Base-by-base conservation (phyloP, 2,329 filamentous ascomycete species). In the Arthroderma uncinatum region DNA sequence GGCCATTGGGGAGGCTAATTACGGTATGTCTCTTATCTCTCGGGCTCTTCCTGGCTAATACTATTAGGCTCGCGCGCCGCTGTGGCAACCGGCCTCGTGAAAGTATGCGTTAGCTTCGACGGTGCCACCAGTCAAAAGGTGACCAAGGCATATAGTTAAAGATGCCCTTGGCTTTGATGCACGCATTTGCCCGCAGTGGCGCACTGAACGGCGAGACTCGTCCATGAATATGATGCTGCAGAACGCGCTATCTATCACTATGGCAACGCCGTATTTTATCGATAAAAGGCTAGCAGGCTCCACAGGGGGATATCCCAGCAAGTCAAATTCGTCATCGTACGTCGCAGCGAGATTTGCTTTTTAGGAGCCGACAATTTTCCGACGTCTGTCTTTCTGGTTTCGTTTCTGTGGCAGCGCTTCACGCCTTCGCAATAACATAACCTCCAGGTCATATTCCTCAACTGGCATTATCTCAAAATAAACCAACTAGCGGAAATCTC, bases 271-370 rank as follows among this genome's bases (percentile, higher is more conserved):
- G 21, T 30, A n/a, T 14, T 48, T 48, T 48, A 48, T 48, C 44
- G 23, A 48, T 48, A n/a, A 48, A 48, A 30, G 44, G 14, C 23
- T 12, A 30, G 21, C 23, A 12, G 44, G 44, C 21, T 48, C 44
- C 44, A 48, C 40, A 19, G 28, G 7, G 25, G 44, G 25, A 3
- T 19, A 48, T 12, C 44, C 44, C 44, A 48, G 44, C 44, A 30
- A 48, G 44, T 48, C 16, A 48, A 48, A 48, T 48, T 48, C 44
- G 44, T 48, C 44, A 48, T 48, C 21, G 44, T 10, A 25, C 21
- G 44, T 48, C 44, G 25, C 44, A 30, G 44, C 8, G 14, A 48
- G 44, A 48, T 48, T 42, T 48, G 44, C 44, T 48, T 48, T 48
- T 48, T 48, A n/a, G 25, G 23, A 30, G 44, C 44, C 44, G 14